These are phyloP conservation scores for Syzygium oleosum DNA, from an alignment of 345 rosid genomes.

Conservation along the genomic window DNA sequence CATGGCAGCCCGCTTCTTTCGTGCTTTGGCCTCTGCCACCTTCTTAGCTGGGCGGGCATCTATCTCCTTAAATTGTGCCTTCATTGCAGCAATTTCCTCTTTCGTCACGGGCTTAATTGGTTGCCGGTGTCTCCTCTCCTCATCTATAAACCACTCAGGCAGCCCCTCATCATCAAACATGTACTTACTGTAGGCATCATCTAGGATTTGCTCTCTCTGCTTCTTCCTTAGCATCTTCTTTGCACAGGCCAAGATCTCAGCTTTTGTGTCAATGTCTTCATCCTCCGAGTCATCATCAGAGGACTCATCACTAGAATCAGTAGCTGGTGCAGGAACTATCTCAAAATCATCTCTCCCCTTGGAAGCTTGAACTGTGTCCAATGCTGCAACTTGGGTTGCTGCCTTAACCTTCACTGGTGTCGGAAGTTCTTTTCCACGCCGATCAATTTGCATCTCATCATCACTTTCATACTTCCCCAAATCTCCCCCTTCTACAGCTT, in stretches of 20 bases:
- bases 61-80: slow-evolving; percentile 84
- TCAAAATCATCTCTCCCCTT: slow-evolving; percentile 56
- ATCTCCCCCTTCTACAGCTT: slow-evolving; percentile 76
- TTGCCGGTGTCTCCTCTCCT: slow-evolving; percentile 72
- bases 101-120: slow-evolving; percentile 74
- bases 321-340: slow-evolving; percentile 72
- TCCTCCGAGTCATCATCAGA: slow-evolving; percentile 70
- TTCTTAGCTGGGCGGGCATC: slow-evolving; percentile 94
- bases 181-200: slow-evolving; percentile 75
- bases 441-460: slow-evolving; percentile 39
- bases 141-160: slow-evolving; percentile 86
- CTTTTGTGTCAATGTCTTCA: slow-evolving; percentile 49
- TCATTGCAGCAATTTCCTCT: slow-evolving; percentile 82
- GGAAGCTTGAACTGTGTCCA: slow-evolving; percentile 15
- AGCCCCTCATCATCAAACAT: slow-evolving; percentile 70
- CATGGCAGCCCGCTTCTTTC: slow-evolving; percentile 69
- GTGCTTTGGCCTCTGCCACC: slow-evolving; percentile 86
- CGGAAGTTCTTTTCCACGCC: slow-evolving; percentile 2
- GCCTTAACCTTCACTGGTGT: slow-evolving; percentile 28
- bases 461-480: slow-evolving; percentile 41
- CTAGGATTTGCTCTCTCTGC: slow-evolving; percentile 70
- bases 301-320: slow-evolving; percentile 73
- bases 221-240: slow-evolving; percentile 94
- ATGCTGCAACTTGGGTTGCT: neutral
- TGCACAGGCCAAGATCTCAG: slow-evolving; percentile 83